These are phyloP conservation scores for Amylocarpus encephaloides DNA, from an alignment of 2,329 filamentous ascomycete genomes.

Conservation along the genomic window DNA sequence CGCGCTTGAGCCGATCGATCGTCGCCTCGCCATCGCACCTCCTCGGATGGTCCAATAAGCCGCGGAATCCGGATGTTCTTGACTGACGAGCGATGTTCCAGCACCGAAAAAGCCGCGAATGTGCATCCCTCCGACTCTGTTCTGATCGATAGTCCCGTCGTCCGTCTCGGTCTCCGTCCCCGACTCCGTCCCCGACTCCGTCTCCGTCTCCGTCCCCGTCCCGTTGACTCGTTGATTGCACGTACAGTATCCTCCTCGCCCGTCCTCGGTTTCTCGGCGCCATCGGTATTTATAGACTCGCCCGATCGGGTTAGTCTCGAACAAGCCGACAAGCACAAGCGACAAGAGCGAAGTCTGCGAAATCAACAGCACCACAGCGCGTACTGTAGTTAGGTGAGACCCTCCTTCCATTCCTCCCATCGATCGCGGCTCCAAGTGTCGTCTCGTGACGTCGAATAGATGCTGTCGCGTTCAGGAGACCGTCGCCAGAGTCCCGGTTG, in stretches of 20 bases:
- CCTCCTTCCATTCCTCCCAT: slow-evolving; percentile 24
- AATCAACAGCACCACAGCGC: slow-evolving; percentile 17
- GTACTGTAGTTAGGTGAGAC: slow-evolving; percentile 31
- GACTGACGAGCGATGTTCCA: slow-evolving; percentile 7
- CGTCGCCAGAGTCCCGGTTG: slow-evolving; percentile 13
- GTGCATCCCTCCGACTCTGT: not conserved
- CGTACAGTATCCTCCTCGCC: not conserved
- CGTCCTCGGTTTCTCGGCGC: not conserved
- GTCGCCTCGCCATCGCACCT: not conserved
- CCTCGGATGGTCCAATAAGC: not conserved
- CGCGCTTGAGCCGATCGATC: too few relatives aligned
- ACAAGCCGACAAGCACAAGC: not conserved
- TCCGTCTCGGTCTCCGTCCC: not conserved
- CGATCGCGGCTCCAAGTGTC: slow-evolving; percentile 11
- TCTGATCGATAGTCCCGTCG: not conserved
- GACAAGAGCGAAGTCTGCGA: slow-evolving; percentile 6
- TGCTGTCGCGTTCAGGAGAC: slow-evolving; percentile 12
- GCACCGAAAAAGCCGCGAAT: not conserved
- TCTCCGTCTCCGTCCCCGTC: too few relatives aligned
- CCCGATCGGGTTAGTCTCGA: not conserved
- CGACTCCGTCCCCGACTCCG: too few relatives aligned
- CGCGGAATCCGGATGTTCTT: not conserved
- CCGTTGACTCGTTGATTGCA: too few relatives aligned
- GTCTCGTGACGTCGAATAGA: slow-evolving; percentile 27
- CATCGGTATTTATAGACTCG: not conserved